Evolutionary conservation across 2,329 filamentous ascomycete genomes (phyloP).

Genomic region (Cadophora sp.): DNA sequence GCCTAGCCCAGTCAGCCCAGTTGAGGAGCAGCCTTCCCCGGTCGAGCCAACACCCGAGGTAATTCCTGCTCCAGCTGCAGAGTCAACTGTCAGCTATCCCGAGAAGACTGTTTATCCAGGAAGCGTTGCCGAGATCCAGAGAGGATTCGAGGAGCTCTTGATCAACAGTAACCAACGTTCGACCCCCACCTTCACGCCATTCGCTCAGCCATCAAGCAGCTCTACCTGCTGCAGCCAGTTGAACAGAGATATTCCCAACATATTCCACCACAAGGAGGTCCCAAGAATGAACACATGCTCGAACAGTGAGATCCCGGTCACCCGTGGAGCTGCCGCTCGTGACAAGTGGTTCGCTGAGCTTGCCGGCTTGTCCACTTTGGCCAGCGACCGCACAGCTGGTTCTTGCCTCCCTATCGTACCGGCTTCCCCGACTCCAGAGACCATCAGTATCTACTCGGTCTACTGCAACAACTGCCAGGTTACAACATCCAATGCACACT

Average conservation of each 20-base stretch:
- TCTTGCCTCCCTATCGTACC: constrained; percentile 22
- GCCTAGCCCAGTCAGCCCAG: constrained; percentile 35
- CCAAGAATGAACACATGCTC: constrained; percentile 30
- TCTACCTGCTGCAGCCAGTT: constrained; percentile 26
- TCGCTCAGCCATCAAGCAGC: constrained; percentile 15
- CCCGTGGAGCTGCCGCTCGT: constrained; percentile 39
- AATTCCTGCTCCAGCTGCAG: constrained; percentile 15
- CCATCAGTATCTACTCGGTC: constrained; percentile 70
- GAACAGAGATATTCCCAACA: constrained; percentile 20
- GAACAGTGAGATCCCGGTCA: constrained; percentile 38
- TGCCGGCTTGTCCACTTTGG: constrained; percentile 33
- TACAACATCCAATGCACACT: constrained; percentile 82
- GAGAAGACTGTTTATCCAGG: constrained; percentile 30
- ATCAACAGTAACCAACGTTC: constrained; percentile 14
- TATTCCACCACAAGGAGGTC: constrained; percentile 26
- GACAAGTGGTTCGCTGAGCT: constrained; percentile 46
- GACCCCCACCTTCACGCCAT: constrained; percentile 10
- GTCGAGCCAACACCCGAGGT: constrained; percentile 13
- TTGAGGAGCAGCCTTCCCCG: constrained; percentile 22
- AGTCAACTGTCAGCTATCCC: constrained; percentile 19
- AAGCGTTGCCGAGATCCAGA: constrained; percentile 40
- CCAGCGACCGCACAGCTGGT: constrained; percentile 35
- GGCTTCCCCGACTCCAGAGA: constrained; percentile 17
- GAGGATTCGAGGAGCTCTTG: constrained; percentile 40
- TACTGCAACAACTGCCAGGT: constrained; percentile 92